Conservation (phyloP, 2,329 filamentous ascomycete genomes). For the Trichoderma brevicompactum region DNA sequence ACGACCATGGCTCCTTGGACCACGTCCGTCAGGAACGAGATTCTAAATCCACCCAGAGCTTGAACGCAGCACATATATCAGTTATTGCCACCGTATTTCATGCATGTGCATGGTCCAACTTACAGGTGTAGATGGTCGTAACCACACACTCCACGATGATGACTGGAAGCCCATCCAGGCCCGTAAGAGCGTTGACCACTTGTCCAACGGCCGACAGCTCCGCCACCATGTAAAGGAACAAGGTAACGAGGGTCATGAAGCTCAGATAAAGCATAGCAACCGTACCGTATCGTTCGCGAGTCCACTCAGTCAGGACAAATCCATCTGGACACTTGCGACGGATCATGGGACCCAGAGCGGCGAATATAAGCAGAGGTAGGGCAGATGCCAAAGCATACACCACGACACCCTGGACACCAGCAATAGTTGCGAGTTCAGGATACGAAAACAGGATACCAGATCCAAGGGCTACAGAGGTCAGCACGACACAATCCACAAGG, state of each 20-base stretch:
- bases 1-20: slow-evolving; percentile 80
- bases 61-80: slow-evolving; percentile 15
- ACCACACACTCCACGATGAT: slow-evolving; percentile 78
- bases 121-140: slow-evolving; percentile 84
- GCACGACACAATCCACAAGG: slow-evolving; percentile 36
- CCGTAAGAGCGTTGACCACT: slow-evolving; percentile 74
- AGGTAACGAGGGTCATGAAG: slow-evolving; percentile 75
- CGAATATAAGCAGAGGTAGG: slow-evolving; percentile 75
- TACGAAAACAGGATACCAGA: slow-evolving; percentile 84
- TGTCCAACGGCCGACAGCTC: slow-evolving; percentile 82
- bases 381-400: slow-evolving; percentile 76
- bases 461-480: slow-evolving; percentile 70
- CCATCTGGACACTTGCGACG: slow-evolving; percentile 79
- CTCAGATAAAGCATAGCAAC: slow-evolving; percentile 74
- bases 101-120: slow-evolving; percentile 33
- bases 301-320: slow-evolving; percentile 86
- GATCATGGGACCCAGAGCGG: slow-evolving; percentile 75
- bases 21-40: slow-evolving; percentile 84
- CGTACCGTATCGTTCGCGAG: slow-evolving; percentile 74
- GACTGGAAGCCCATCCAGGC: slow-evolving; percentile 72
- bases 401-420: slow-evolving; percentile 77
- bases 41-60: slow-evolving; percentile 81
- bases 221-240: slow-evolving; percentile 86
- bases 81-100: background rate
- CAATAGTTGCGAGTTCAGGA: slow-evolving; percentile 77